Conservation (phyloP, 305 asterid genomes). For the Solanum hybrid region DNA sequence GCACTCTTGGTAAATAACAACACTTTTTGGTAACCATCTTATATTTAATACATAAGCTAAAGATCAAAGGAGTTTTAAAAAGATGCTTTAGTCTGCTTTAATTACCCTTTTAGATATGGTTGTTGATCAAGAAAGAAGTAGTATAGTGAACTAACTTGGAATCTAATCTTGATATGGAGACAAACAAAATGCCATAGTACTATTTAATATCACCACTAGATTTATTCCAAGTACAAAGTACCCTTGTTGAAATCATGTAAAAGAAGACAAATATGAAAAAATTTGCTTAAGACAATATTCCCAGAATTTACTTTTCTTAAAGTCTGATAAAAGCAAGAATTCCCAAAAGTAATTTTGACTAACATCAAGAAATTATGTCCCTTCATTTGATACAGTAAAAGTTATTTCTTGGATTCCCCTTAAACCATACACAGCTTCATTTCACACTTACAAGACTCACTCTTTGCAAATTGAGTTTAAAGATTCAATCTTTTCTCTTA, state of each 20-base stretch:
- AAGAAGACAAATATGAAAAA: not conserved
- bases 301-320: not conserved
- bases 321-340: conserved; percentile 2
- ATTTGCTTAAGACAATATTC: not conserved
- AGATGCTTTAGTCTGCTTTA: not conserved
- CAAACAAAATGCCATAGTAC: not conserved
- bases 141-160: not conserved
- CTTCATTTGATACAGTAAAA: not conserved
- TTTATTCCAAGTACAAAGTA: not conserved
- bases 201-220: not conserved
- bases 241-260: not conserved
- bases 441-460: conserved; percentile 7
- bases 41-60: not conserved
- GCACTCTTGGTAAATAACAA: not conserved
- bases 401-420: conserved; percentile 1
- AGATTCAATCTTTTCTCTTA: not conserved
- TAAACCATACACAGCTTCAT: not conserved
- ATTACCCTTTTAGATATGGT: not conserved
- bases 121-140: conserved; percentile 2
- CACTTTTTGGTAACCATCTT: not conserved
- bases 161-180: not conserved
- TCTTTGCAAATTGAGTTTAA: not conserved
- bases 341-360: not conserved
- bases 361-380: not conserved
- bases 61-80: not conserved